Percentiles rank a stretch among this genome's conserved stretches.
Conservation (phyloP, 2,329 filamentous ascomycete genomes). For the Leptographium lundbergii region DNA sequence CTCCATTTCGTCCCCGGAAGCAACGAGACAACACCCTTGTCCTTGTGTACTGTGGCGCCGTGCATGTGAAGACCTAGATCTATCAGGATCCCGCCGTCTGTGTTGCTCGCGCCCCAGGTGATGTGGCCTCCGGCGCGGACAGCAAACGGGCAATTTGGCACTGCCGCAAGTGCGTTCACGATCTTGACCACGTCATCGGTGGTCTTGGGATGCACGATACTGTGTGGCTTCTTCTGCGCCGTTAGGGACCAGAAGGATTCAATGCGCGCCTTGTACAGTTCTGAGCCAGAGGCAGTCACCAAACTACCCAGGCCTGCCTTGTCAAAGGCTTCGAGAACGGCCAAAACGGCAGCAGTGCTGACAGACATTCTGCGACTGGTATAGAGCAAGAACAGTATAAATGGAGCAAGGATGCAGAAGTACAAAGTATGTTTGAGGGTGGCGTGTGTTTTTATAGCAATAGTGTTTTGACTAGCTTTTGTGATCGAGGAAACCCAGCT, state of each 20-base stretch:
- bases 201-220: slow-evolving; percentile 8
- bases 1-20: neutral
- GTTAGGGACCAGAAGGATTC: slow-evolving; percentile 7
- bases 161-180: slow-evolving; percentile 18
- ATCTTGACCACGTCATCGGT: slow-evolving; percentile 23
- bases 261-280: slow-evolving; percentile 7
- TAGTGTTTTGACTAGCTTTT: no score
- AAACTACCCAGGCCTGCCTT: slow-evolving; percentile 1
- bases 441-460: no score
- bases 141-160: neutral
- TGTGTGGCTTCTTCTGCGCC: slow-evolving; percentile 1
- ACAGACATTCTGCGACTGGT: neutral
- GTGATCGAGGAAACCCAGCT: no score
- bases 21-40: neutral
- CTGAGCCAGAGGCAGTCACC: neutral
- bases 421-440: no score
- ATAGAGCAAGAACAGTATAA: no score
- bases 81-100: neutral
- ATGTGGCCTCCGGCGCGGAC: neutral
- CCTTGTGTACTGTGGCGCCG: neutral
- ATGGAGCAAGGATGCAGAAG: no score
- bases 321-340: neutral
- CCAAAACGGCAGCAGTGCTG: neutral
- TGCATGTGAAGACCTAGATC: slow-evolving; percentile 5
- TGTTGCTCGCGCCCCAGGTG: slow-evolving; percentile 1